Evolutionary conservation across 306 rosid species (phyloP).

Genomic region (Castanea mollissima): DNA sequence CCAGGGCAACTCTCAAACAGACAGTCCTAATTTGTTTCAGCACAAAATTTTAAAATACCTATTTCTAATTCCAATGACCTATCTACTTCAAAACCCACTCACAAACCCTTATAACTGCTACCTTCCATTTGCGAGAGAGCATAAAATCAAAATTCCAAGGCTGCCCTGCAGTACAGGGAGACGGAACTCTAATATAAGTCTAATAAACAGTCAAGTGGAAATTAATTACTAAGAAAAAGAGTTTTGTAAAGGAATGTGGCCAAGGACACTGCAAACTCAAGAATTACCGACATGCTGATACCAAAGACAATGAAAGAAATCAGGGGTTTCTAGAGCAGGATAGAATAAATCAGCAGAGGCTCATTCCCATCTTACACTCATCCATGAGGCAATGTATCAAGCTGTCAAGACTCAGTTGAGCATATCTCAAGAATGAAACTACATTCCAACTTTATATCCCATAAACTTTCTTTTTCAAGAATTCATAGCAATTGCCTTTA

Average conservation of each 20-base stretch:
- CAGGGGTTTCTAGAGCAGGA: neutral
- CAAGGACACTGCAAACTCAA: neutral
- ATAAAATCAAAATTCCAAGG: no score
- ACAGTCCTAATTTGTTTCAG: neutral
- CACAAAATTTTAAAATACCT: neutral
- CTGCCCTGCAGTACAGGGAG: no score
- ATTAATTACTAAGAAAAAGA: neutral
- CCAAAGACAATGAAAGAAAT: neutral
- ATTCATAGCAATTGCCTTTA: slow-evolving; percentile 1
- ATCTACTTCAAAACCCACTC: no score
- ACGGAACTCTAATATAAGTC: neutral
- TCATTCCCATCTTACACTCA: neutral
- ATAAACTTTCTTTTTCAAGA: neutral
- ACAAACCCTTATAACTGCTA: no score
- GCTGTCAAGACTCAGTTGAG: neutral
- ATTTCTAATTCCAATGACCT: no score
- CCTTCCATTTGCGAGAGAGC: no score
- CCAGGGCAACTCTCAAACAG: neutral
- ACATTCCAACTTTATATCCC: neutral
- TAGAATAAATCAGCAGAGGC: neutral
- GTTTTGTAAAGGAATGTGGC: neutral
- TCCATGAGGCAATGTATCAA: neutral
- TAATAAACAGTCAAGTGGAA: neutral
- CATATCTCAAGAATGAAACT: neutral
- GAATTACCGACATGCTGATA: neutral